phyloP scores from a whole-genome alignment of 2,329 filamentous ascomycete genomes.

The Raffaelea arxii region DNA sequence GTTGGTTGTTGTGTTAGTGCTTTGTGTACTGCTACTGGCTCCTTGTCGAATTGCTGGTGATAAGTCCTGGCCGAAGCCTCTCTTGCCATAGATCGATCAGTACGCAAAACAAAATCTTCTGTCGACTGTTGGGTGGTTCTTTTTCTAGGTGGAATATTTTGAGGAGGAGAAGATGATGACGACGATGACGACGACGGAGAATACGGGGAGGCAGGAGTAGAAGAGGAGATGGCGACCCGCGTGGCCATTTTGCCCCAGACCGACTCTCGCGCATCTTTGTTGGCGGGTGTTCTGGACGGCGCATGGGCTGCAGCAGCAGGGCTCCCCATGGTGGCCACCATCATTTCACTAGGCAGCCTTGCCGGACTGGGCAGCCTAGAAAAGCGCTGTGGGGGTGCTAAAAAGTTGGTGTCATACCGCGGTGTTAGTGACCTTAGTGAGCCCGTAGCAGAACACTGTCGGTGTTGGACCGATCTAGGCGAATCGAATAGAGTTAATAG shows the following conservation, averaged over 20 bases:
- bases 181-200: no score
- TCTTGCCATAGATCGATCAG: slow-evolving; percentile 13
- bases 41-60: slow-evolving; percentile 1
- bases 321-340: neutral
- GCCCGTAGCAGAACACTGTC: neutral
- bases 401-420: slow-evolving; percentile 3
- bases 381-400: slow-evolving; percentile 12
- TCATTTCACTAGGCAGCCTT: slow-evolving; percentile 5
- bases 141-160: slow-evolving; percentile 2
- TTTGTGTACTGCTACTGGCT: neutral
- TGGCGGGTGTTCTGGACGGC: slow-evolving; percentile 1
- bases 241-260: no score
- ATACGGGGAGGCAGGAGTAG: neutral
- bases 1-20: neutral
- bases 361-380: slow-evolving; percentile 4
- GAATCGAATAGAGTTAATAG: no score
- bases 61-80: slow-evolving; percentile 11
- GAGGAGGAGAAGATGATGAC: no score
- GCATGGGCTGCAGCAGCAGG: neutral
- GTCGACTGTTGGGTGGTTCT: slow-evolving; percentile 11
- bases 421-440: neutral
- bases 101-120: slow-evolving; percentile 17
- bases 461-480: no score
- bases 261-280: no score
- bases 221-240: neutral